A percentile compares a stretch with the other conserved stretches of the same genome.
phyloP scores from a whole-genome alignment of 2,329 filamentous ascomycete species.

The Colletotrichum falcatum region DNA sequence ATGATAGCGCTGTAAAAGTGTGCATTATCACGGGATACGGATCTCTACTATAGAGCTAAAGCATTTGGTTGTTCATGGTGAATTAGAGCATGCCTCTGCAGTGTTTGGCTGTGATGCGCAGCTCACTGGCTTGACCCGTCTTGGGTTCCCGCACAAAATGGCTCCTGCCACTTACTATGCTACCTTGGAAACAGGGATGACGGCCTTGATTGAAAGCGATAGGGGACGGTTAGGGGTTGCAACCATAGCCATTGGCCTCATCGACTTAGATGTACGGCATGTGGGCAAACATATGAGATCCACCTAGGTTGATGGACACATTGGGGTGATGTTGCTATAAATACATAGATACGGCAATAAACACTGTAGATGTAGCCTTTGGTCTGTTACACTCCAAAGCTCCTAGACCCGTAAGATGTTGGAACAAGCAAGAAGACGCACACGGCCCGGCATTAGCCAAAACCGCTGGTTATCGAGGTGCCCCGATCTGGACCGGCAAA shows the following conservation, averaged over 20 bases:
- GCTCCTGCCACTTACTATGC: background rate
- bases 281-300: background rate
- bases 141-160: background rate
- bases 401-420: too few species aligned
- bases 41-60: conserved; percentile 38
- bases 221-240: too few species aligned
- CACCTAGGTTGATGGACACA: background rate
- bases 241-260: background rate
- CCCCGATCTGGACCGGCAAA: conserved; percentile 10
- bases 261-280: background rate
- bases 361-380: background rate
- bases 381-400: too few species aligned
- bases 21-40: conserved; percentile 38
- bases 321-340: background rate
- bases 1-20: conserved; percentile 41
- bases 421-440: background rate
- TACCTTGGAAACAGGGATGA: background rate
- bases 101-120: background rate
- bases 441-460: background rate
- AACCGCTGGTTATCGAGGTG: background rate
- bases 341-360: background rate
- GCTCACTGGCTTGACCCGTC: background rate
- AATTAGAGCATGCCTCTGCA: background rate
- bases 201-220: background rate
- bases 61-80: conserved; percentile 12